These are phyloP conservation scores for Chytriomyces sp. DNA, from an alignment of 192 early-diverging fungal species.

Conservation along the genomic window DNA sequence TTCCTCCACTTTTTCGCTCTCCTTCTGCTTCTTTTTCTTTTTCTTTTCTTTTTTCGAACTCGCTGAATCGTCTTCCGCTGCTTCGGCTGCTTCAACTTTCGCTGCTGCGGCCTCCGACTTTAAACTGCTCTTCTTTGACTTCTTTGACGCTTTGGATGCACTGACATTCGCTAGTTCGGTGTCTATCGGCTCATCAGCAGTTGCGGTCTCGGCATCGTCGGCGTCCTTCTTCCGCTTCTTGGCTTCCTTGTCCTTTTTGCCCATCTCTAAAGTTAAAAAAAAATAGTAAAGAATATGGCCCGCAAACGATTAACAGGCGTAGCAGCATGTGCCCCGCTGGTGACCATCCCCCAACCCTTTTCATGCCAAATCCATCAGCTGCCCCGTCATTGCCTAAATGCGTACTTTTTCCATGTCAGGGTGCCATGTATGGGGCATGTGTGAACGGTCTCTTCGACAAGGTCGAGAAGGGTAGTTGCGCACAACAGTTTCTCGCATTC, in stretches of 20 bases:
- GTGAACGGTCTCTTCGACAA: conserved; percentile 24
- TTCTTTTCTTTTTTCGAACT: conserved; percentile 10
- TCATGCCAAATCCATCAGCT: not conserved
- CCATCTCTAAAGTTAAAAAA: not conserved
- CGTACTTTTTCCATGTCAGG: not conserved
- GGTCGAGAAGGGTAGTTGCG: conserved; percentile 15
- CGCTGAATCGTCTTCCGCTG: not conserved
- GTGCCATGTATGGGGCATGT: conserved; percentile 25
- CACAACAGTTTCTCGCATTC: conserved; percentile 17
- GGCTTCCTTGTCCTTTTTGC: not conserved
- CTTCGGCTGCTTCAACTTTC: not conserved
- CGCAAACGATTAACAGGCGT: conserved; percentile 7
- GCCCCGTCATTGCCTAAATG: not conserved
- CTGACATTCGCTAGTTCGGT: not conserved
- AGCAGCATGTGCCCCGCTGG: conserved; percentile 30
- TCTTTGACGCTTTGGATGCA: not conserved
- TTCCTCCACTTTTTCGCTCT: not conserved
- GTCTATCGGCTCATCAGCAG: too few relatives aligned
- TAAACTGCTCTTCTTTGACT: not conserved
- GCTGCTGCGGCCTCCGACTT: not conserved
- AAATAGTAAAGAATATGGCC: not conserved
- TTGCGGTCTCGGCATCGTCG: too few relatives aligned
- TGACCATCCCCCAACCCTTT: not conserved
- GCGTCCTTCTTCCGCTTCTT: not conserved
- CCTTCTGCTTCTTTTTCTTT: not conserved